Evolutionary conservation across 2,329 filamentous ascomycete genomes (phyloP), one percentile per base, ranked within the genome.

Genomic region (Alternaria sp.): DNA sequence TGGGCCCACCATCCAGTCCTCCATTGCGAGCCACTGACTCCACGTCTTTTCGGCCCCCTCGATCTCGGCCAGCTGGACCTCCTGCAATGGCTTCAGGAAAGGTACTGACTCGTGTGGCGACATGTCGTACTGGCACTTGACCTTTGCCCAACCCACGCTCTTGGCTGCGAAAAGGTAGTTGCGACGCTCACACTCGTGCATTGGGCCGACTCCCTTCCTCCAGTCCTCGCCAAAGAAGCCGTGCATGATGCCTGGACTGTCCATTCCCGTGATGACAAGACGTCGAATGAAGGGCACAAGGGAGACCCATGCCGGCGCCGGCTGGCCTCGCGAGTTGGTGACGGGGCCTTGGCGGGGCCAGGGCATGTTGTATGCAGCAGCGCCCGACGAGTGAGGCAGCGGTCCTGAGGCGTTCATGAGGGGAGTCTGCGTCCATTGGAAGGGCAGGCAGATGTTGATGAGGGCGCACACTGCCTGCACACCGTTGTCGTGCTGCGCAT

Each of bases 211-310:
- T 2, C 96, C 96, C 19, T 87, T 84, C 32, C 84, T 81, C 92
- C 94, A 99, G 76, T 97, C 91, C 68, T 97, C 92, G n/a, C 96
- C 96, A 73, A 98, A 99, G 83, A 97, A 97, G 11, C 93, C 93
- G 76, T 97, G 93, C 63, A 99, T 83, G n/a, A 98, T 90, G 0
- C 89, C 89, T 0, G 91, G 89, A 44, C 89, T 90, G 79, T 98
- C 96, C 83, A 97, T 96, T 2, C 94, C 95, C 0, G 95, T 98
- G 15, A 93, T 93, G 50, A 98, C 89, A 3, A 98, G 86, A 15
- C 96, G 92, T 32, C 95, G 90, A 66, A 98, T 90, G 79, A 97
- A 99, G 0, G 96, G 95, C 5, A 96, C 87, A 11, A 97, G 84
- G 2, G 92, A 93, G 49, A 94, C 85, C 68, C 81, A 84, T 46